Evolutionary conservation across 1,284 basidiomycete genomes (phyloP).

Genomic region (Cystobasidium slooffiae): DNA sequence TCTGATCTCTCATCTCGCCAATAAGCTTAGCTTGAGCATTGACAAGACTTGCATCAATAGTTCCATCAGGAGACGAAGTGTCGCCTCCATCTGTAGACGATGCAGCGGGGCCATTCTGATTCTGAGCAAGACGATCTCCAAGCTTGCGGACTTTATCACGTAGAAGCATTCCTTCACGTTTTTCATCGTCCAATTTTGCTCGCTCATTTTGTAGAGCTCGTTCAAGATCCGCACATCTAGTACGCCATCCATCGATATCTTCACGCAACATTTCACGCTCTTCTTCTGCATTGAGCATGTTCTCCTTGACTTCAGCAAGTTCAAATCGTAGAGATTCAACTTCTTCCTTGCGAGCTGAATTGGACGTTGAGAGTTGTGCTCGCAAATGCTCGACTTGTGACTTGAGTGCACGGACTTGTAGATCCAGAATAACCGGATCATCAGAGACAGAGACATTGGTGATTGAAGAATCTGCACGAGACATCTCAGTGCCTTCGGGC

Average conservation of each 20-base stretch:
- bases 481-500: conserved; percentile 5
- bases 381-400: conserved; percentile 46
- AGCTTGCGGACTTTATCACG: conserved; percentile 46
- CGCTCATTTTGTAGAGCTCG: conserved; percentile 46
- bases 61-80: neutral
- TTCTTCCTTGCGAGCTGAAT: conserved; percentile 45
- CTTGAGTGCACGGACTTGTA: conserved; percentile 46
- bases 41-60: conserved; percentile 50
- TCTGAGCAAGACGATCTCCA: conserved; percentile 43
- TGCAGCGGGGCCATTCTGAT: conserved; percentile 4
- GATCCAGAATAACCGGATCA: conserved; percentile 37
- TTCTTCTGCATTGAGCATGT: conserved; percentile 47
- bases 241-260: conserved; percentile 53
- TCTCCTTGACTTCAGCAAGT: conserved; percentile 47
- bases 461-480: conserved; percentile 20
- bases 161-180: conserved; percentile 40
- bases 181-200: conserved; percentile 41
- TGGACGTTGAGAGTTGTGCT: conserved; percentile 45
- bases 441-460: conserved; percentile 30
- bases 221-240: conserved; percentile 49
- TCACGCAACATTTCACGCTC: conserved; percentile 52
- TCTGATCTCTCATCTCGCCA: conserved; percentile 54
- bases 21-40: conserved; percentile 53
- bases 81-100: conserved; percentile 3
- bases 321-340: conserved; percentile 49